Base-by-base conservation (phyloP, 306 rosid species). In the Acacia crassicarpa region DNA sequence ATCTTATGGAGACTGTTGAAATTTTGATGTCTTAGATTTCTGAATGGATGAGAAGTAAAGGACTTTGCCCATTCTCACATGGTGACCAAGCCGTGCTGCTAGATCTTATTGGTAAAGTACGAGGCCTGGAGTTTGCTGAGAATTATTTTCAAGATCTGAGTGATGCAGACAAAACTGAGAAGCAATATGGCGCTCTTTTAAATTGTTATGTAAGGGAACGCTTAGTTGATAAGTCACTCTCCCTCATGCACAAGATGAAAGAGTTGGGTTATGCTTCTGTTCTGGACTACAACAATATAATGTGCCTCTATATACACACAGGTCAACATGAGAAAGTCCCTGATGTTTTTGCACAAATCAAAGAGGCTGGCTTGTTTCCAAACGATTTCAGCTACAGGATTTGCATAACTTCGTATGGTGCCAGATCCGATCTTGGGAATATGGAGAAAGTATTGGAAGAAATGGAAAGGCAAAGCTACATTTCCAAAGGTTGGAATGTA, bases 161-260 rank as follows among this genome's bases (percentile, higher is more conserved):
- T 67, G 93, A 86, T 19, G 61, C 61, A 58, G 78, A 83, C 45
- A 88, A 91, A 85, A 82, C 80, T 38, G 81, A 72, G 12, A 87
- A 91, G 70, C 75, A 48, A 23, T 89, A 91, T 69, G 91, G 96
- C 44, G 90, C 95, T 77, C 94, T 91, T 74, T 81, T 93, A 82
- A 88, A 82, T 72, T 93, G 97, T 87, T 93, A 90, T 81, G 92
- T 86, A 20, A 86, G 92, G 69, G 93, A 90, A 72, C 88, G 91
- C 78, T 76, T 83, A 32, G 70, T 89, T 84, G 96, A 90, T 25
- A 90, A 86, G 83, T 87, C 96, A 80, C 91, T 91, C 45, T 80
- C 90, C 41, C 89, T 68, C 66, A 58, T 93, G 95, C 86, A 89
- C 72, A 90, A 82, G 77, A 90, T 93, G 86, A 90, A 87, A 78